Base-by-base conservation (phyloP, 169 alveolate species). In the Besnoitia besnoiti region DNA sequence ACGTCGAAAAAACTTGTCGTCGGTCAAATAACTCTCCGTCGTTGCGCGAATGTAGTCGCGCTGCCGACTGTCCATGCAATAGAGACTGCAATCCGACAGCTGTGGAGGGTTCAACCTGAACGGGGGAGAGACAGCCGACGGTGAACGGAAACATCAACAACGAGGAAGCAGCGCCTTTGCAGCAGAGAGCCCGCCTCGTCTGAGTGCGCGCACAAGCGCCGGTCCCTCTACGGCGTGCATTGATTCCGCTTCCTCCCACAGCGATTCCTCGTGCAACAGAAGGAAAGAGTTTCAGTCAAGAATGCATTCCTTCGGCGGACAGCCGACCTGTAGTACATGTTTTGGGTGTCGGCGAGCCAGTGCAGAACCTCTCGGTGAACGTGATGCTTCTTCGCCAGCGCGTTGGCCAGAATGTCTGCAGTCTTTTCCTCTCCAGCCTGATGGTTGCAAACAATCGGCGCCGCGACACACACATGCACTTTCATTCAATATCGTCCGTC, bases 351-450 rank as follows among this genome's bases (percentile, higher is more conserved):
- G 3, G 92, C 85, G n/a, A 88, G 85, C 92, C 92, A 88, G 75
- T 88, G 92, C 92, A 88, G 55, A 50, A 50, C 73, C 46, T 88
- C 92, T n/a, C 92, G 85, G 50, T 88, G 92, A 49, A 62, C 75
- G 47, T 35, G 67, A 55, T 55, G 7, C 67, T 16, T 3, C 67
- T 55, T 55, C 30, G 67, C 7, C 67, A 21, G 24, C 67, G 67
- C 67, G n/a, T 55, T 5, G 3, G 67, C 30, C 33, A 55, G 7
- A 55, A 8, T 0, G 3, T 16, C 67, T n/a, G n/a, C n/a, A n/a
- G n/a, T n/a, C n/a, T n/a, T n/a, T n/a, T n/a, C 24, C 30, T 55
- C 67, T 55, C 67, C 67, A 55, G 33, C 33, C 67, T 55, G 67
- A 55, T n/a, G n/a, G n/a, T n/a, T n/a, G n/a, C n/a, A n/a, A n/a